A percentile compares a stretch with the other conserved stretches of the same genome.
Conservation (phyloP, 805 yeast genomes). For the Lipomyces chichibuensis region DNA sequence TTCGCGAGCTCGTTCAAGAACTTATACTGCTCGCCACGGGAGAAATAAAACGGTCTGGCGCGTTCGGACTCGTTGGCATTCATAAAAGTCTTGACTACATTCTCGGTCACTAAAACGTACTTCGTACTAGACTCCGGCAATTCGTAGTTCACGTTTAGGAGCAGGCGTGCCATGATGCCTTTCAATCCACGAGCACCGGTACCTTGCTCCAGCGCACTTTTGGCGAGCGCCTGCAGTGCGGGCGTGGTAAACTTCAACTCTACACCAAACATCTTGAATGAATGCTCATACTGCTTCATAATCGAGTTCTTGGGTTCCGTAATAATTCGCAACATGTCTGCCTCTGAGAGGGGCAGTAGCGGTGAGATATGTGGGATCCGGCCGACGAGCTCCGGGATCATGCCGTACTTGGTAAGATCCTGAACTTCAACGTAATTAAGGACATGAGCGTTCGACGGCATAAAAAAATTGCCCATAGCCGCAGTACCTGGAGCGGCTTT, state of each 20-base stretch:
- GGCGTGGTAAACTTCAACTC: slow-evolving; percentile 53
- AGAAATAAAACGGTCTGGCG: slow-evolving; percentile 34
- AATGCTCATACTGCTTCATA: slow-evolving; percentile 56
- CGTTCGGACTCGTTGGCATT: slow-evolving; percentile 17
- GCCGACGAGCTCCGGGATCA: slow-evolving; percentile 64
- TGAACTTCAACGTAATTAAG: slow-evolving; percentile 54
- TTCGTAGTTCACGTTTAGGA: slow-evolving; percentile 50
- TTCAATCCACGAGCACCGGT: slow-evolving; percentile 67
- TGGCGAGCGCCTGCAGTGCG: slow-evolving; percentile 55
- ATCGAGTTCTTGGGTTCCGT: slow-evolving; percentile 61
- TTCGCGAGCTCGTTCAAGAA: slow-evolving; percentile 22
- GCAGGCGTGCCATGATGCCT: slow-evolving; percentile 51
- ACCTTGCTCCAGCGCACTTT: slow-evolving; percentile 54
- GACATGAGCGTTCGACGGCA: slow-evolving; percentile 34
- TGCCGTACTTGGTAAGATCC: slow-evolving; percentile 56
- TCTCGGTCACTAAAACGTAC: slow-evolving; percentile 54
- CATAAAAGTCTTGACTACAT: slow-evolving; percentile 41
- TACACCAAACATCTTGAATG: slow-evolving; percentile 58
- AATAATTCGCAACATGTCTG: slow-evolving; percentile 54
- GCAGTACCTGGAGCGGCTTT: slow-evolving; percentile 9
- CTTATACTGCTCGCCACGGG: slow-evolving; percentile 27
- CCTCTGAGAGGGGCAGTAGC: slow-evolving; percentile 51
- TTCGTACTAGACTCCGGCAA: slow-evolving; percentile 61
- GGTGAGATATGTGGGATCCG: slow-evolving; percentile 60
- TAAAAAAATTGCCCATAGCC: slow-evolving; percentile 42